phyloP scores from a whole-genome alignment of 2,329 filamentous ascomycete species.

The Fonsecaea monophora region DNA sequence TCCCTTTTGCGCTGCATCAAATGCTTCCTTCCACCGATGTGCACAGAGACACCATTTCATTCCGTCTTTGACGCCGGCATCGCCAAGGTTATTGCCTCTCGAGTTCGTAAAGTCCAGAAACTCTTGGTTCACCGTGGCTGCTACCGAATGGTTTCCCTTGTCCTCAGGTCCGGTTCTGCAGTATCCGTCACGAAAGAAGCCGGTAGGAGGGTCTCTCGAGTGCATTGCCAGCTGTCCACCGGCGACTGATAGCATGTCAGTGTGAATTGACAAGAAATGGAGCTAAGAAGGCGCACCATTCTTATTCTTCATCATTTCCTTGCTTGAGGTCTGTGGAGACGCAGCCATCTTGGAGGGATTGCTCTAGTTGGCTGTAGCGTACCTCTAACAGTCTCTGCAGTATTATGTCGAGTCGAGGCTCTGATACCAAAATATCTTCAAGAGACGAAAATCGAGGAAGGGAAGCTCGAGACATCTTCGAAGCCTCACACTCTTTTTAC shows the following conservation, averaged over 20 bases:
- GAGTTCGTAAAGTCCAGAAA: constrained; percentile 68
- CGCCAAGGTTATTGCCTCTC: constrained; percentile 65
- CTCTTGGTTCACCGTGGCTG: constrained; percentile 63
- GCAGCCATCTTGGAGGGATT: constrained; percentile 17
- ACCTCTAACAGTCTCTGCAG: not conserved
- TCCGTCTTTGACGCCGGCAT: constrained; percentile 61
- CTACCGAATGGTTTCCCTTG: constrained; percentile 66
- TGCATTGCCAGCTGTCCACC: constrained; percentile 65
- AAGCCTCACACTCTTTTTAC: constrained; percentile 9
- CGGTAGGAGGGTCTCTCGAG: constrained; percentile 65
- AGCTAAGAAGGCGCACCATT: constrained; percentile 30
- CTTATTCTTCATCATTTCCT: constrained; percentile 39
- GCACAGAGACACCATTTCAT: constrained; percentile 71
- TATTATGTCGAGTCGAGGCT: not conserved
- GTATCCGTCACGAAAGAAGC: constrained; percentile 67
- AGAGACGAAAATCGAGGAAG: not conserved
- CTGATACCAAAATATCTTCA: not conserved
- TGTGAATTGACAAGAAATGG: not conserved
- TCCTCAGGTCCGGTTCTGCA: constrained; percentile 63
- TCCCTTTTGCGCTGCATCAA: constrained; percentile 59
- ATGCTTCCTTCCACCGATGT: constrained; percentile 65
- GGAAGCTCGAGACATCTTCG: not conserved
- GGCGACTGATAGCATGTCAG: constrained; percentile 52
- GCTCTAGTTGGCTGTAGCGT: not conserved
- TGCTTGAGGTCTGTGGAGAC: constrained; percentile 28